A percentile compares a stretch with the other conserved stretches of the same genome.
Conservation (phyloP, 768 basidiomycete species). For the Suillus clintonianus region DNA sequence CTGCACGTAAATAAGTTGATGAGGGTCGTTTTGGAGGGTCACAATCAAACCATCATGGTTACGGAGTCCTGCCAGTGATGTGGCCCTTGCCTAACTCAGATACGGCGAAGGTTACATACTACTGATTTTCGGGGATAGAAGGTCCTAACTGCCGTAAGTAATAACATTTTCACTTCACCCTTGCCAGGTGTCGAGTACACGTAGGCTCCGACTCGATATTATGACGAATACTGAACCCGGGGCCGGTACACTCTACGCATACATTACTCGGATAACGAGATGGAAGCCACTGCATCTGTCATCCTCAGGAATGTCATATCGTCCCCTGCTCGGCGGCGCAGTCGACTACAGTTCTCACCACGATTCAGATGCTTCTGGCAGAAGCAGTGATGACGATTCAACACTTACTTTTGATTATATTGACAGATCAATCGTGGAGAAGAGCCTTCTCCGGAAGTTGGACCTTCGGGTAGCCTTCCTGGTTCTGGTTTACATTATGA, state of each 20-base stretch:
- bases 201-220: background rate
- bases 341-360: background rate
- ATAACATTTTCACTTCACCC: background rate
- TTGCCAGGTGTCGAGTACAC: no score
- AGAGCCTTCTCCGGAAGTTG: conserved; percentile 43
- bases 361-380: background rate
- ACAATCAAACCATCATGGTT: no score
- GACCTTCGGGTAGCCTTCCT: conserved; percentile 45
- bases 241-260: background rate
- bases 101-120: no score
- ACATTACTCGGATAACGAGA: background rate
- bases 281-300: background rate
- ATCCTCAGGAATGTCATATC: background rate
- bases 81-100: no score
- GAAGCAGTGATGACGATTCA: background rate
- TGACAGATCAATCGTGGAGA: conserved; percentile 42
- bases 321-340: background rate
- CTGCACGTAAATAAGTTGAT: no score
- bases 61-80: no score
- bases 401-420: background rate
- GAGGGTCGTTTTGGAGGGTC: no score
- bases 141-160: background rate
- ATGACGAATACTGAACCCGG: background rate
- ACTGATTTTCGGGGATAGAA: no score
- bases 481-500: conserved; percentile 47